These are phyloP conservation scores for Ustulina deusta DNA, from an alignment of 2,329 filamentous ascomycete species.

Conservation along the genomic window DNA sequence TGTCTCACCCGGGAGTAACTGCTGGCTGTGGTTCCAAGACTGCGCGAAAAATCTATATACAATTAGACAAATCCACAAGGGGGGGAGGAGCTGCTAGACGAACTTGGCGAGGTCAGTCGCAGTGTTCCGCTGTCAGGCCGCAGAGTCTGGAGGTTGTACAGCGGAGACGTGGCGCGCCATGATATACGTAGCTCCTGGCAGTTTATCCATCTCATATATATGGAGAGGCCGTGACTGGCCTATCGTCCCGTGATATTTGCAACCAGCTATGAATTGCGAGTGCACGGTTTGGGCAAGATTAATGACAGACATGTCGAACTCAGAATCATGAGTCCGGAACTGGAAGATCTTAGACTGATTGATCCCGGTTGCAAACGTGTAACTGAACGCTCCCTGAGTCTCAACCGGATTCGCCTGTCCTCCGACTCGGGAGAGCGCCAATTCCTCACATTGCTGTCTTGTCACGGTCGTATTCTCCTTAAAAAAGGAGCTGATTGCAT, in stretches of 20 bases:
- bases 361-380: conserved; percentile 17
- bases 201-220: conserved; percentile 26
- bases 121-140: conserved; percentile 19
- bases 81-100: background rate
- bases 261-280: conserved; percentile 17
- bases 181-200: conserved; percentile 26
- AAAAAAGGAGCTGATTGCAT: conserved; percentile 29
- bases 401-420: conserved; percentile 15
- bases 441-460: conserved; percentile 31
- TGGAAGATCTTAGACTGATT: conserved; percentile 23
- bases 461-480: conserved; percentile 9
- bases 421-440: conserved; percentile 11
- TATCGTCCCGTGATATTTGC: conserved; percentile 22
- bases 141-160: conserved; percentile 5
- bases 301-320: conserved; percentile 13
- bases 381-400: conserved; percentile 28
- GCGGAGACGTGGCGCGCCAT: conserved; percentile 10
- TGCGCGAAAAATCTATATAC: conserved; percentile 29
- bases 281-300: conserved; percentile 17
- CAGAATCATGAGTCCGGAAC: conserved; percentile 19
- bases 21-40: conserved; percentile 25
- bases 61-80: background rate
- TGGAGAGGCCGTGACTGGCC: conserved; percentile 16
- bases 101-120: conserved; percentile 25
- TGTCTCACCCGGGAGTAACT: background rate